Percentiles rank a stretch among this genome's conserved stretches.
Conservation (phyloP, 176 grass and related monocot species). For the Canna indica region DNA sequence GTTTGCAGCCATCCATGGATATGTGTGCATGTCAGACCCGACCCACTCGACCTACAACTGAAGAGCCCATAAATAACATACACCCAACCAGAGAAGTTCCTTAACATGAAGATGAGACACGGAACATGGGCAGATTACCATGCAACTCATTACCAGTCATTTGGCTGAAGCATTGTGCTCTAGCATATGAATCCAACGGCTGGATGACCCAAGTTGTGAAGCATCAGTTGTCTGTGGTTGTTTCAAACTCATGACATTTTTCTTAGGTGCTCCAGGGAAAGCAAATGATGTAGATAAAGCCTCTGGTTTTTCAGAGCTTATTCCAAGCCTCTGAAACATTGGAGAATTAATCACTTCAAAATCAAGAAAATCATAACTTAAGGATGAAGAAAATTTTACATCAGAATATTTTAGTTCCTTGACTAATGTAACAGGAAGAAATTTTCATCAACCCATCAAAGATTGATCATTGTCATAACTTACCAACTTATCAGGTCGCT, state of each 20-base stretch:
- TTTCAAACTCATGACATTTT: conserved; percentile 39
- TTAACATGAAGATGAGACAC: neutral
- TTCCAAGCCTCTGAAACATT: conserved; percentile 31
- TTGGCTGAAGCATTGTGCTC: conserved; percentile 52
- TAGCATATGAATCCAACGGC: conserved; percentile 45
- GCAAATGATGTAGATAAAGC: conserved; percentile 19
- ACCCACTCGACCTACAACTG: conserved; percentile 17
- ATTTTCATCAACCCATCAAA: conserved; percentile 1
- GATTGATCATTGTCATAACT: conserved; percentile 22
- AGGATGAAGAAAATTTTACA: neutral
- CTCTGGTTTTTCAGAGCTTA: conserved; percentile 29
- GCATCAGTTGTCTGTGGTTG: conserved; percentile 28
- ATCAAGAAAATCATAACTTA: neutral
- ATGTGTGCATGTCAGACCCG: neutral
- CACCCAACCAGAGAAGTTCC: conserved; percentile 17
- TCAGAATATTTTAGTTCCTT: neutral
- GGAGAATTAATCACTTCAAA: conserved; percentile 7
- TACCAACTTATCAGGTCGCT: conserved; percentile 30
- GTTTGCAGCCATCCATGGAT: conserved; percentile 19
- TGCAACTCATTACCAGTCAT: conserved; percentile 48
- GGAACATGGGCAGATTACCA: neutral
- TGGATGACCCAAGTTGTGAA: conserved; percentile 38
- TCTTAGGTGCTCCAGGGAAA: conserved; percentile 37
- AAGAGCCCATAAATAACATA: conserved; percentile 26
- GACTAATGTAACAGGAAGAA: no score